Evolutionary conservation across 768 basidiomycete species (phyloP).

Genomic region (Rhodotorula babjevae): DNA sequence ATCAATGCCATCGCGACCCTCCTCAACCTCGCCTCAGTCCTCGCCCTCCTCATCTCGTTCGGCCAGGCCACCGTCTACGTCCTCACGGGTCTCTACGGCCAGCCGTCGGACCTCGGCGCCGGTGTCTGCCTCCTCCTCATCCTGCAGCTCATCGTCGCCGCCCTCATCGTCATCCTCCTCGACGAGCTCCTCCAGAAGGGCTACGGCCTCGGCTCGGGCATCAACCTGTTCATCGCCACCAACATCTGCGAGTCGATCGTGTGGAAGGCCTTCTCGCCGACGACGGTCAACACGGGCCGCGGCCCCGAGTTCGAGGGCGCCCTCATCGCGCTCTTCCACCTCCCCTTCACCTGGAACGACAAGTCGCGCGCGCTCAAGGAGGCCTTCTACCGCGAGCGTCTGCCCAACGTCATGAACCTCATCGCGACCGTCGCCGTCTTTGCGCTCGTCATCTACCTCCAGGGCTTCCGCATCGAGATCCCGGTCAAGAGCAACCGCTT

Average conservation of each 20-base stretch:
- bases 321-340: slow-evolving; percentile 90
- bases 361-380: slow-evolving; percentile 93
- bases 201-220: slow-evolving; percentile 96
- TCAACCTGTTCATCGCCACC: slow-evolving; percentile 98
- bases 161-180: slow-evolving; percentile 94
- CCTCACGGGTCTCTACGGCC: slow-evolving; percentile 91
- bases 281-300: slow-evolving; percentile 94
- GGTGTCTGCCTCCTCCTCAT: slow-evolving; percentile 96
- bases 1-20: too few species aligned
- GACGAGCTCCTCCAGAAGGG: slow-evolving; percentile 99
- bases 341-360: slow-evolving; percentile 96
- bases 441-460: slow-evolving; percentile 92
- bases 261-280: slow-evolving; percentile 99
- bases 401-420: slow-evolving; percentile 97
- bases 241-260: slow-evolving; percentile 99
- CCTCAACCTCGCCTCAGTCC: slow-evolving; percentile 56
- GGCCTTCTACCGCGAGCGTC: slow-evolving; percentile 94
- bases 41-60: slow-evolving; percentile 91
- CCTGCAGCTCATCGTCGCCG: slow-evolving; percentile 87
- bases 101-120: slow-evolving; percentile 84
- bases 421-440: slow-evolving; percentile 87
- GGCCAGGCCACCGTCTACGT: slow-evolving; percentile 98
- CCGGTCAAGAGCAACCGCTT: slow-evolving; percentile 94
- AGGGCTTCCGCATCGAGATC: slow-evolving; percentile 98
- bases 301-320: slow-evolving; percentile 98